phyloP scores from a whole-genome alignment of 106 monocot species.

The Alisma plantagoaquatica region DNA sequence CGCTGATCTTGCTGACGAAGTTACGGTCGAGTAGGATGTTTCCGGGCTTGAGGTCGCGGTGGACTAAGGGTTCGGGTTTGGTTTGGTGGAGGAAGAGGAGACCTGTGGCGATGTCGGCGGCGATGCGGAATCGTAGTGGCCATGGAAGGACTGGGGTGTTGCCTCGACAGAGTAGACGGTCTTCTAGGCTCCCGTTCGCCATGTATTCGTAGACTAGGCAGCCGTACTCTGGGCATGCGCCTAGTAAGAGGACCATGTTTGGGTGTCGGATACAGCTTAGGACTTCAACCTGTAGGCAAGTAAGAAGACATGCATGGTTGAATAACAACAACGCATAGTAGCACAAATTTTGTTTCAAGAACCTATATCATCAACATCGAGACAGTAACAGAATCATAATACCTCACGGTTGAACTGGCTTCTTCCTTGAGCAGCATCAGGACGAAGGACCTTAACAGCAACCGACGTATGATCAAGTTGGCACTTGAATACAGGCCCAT shows the following conservation, averaged over 20 bases:
- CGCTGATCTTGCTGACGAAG: slow-evolving; percentile 58
- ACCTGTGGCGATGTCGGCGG: slow-evolving; percentile 49
- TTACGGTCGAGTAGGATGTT: slow-evolving; percentile 63
- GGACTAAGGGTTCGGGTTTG: slow-evolving; percentile 56
- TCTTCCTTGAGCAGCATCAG: slow-evolving; percentile 61
- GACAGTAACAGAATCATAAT: neutral
- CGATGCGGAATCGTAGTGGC: slow-evolving; percentile 51
- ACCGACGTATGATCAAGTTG: slow-evolving; percentile 57
- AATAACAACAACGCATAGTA: neutral
- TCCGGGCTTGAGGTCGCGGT: slow-evolving; percentile 59
- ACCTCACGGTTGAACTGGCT: slow-evolving; percentile 80
- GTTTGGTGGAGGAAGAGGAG: slow-evolving; percentile 65
- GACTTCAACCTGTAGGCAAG: slow-evolving; percentile 31
- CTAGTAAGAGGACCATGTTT: slow-evolving; percentile 58
- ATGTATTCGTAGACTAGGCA: slow-evolving; percentile 76
- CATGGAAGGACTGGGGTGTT: slow-evolving; percentile 42
- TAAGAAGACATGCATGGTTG: neutral
- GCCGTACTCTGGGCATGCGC: slow-evolving; percentile 64
- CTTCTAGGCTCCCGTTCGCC: slow-evolving; percentile 60
- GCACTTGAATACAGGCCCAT: slow-evolving; percentile 70
- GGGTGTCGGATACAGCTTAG: slow-evolving; percentile 68
- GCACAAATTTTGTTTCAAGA: neutral
- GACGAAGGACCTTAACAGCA: slow-evolving; percentile 62
- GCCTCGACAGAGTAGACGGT: slow-evolving; percentile 28
- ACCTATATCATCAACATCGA: neutral